Percentiles rank a stretch among this genome's conserved stretches.
Evolutionary conservation across 345 rosid genomes (phyloP).

Genomic region (Syzygium aqueum): DNA sequence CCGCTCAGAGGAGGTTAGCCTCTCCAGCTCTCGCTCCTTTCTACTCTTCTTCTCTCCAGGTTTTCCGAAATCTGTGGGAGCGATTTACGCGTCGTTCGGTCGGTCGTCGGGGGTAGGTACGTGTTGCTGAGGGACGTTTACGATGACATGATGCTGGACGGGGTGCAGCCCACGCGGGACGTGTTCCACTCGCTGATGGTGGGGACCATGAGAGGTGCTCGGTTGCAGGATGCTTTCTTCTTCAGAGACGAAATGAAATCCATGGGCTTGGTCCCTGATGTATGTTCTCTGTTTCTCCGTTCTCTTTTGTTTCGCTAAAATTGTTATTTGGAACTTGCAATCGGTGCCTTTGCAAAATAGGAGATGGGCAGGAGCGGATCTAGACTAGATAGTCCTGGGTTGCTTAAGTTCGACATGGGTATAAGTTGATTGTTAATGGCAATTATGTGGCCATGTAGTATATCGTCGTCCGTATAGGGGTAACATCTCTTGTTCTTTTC

Average conservation of each 20-base stretch:
- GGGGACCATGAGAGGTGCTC: conserved; percentile 87
- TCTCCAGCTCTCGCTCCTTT: neutral
- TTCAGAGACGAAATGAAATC: conserved; percentile 86
- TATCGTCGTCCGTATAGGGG: neutral
- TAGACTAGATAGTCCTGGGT: neutral
- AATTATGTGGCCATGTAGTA: neutral
- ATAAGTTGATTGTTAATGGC: neutral
- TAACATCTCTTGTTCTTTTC: neutral
- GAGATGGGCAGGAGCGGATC: neutral
- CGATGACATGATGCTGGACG: conserved; percentile 91
- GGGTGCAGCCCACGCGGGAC: conserved; percentile 79
- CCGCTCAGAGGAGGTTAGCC: conserved; percentile 50
- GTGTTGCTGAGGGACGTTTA: conserved; percentile 72
- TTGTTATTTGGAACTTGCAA: neutral
- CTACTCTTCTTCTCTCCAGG: neutral
- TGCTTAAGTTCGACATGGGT: neutral
- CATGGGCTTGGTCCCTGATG: conserved; percentile 91
- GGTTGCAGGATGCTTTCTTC: conserved; percentile 72
- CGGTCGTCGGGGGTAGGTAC: conserved; percentile 18
- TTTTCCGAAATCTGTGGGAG: neutral
- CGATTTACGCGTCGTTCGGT: neutral
- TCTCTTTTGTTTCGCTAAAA: neutral
- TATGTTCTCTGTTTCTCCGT: conserved; percentile 11
- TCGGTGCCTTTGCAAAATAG: neutral
- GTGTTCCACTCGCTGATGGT: conserved; percentile 64